These are phyloP conservation scores for Lipomyces anomalus DNA, from an alignment of 805 yeast species.

Conservation along the genomic window DNA sequence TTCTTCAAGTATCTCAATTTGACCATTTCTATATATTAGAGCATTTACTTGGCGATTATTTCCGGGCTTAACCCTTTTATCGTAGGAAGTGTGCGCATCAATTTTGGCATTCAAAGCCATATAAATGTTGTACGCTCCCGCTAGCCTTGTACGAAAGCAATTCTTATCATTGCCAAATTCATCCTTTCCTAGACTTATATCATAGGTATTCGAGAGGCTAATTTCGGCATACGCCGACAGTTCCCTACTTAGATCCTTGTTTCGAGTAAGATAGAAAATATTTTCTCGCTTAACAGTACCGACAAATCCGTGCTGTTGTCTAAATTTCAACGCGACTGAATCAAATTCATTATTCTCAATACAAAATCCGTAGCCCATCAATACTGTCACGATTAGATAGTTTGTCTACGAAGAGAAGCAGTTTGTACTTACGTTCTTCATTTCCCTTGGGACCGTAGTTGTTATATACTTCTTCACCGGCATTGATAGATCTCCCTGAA, in stretches of 20 bases:
- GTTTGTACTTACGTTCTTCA: conserved; percentile 45
- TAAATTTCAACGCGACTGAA: conserved; percentile 58
- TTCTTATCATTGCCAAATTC: too few relatives aligned
- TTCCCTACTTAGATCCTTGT: neutral
- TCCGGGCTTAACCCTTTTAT: too few relatives aligned
- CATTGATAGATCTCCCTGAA: conserved; percentile 18
- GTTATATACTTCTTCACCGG: conserved; percentile 56
- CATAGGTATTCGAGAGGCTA: conserved; percentile 30
- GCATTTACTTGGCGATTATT: too few relatives aligned
- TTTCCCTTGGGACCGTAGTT: conserved; percentile 87
- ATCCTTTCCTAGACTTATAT: too few relatives aligned
- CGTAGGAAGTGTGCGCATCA: too few relatives aligned
- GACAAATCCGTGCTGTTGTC: too few relatives aligned
- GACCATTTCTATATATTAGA: too few relatives aligned
- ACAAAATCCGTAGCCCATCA: conserved; percentile 79
- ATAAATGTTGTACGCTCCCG: too few relatives aligned
- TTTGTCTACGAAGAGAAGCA: neutral
- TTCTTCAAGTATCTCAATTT: too few relatives aligned
- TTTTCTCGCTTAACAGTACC: neutral
- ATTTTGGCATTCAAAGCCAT: too few relatives aligned
- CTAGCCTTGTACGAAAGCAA: too few relatives aligned
- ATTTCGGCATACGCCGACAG: neutral
- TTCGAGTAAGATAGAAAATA: neutral
- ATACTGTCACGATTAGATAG: conserved; percentile 31
- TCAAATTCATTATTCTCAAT: conserved; percentile 48